Conservation (phyloP, 345 rosid genomes). For the Theobroma cacao region DNA sequence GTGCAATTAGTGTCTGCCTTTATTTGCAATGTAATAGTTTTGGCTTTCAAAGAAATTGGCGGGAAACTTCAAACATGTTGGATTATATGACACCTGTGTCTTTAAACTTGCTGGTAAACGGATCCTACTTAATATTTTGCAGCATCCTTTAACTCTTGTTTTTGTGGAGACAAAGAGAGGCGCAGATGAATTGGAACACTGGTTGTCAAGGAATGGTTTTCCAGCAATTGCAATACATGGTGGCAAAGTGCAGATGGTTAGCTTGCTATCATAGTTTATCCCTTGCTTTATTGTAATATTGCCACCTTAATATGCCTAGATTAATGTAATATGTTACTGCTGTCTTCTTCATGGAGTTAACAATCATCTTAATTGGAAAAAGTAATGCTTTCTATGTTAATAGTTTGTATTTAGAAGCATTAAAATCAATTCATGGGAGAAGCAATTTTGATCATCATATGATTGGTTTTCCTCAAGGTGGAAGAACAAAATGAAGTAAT, state of each 20-base stretch:
- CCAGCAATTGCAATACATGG: conserved; percentile 96
- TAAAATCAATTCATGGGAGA: conserved; percentile 34
- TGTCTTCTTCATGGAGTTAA: conserved; percentile 47
- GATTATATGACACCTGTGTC: background rate
- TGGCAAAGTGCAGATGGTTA: conserved; percentile 86
- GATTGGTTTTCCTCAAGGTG: background rate
- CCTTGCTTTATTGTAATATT: background rate
- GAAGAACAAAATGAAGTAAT: background rate
- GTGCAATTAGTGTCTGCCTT: conserved; percentile 29
- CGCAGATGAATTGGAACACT: conserved; percentile 85
- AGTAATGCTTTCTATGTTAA: conserved; percentile 37
- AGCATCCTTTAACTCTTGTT: conserved; percentile 91
- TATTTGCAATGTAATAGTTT: background rate
- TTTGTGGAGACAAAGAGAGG: conserved; percentile 99
- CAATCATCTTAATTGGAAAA: conserved; percentile 51
- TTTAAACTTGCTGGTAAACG: background rate
- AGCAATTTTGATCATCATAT: conserved; percentile 15
- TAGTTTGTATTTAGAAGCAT: background rate
- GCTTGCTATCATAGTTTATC: background rate
- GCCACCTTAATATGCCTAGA: background rate
- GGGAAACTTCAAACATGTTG: background rate
- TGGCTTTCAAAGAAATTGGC: background rate
- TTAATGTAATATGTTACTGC: conserved; percentile 29
- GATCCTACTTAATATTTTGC: conserved; percentile 24
- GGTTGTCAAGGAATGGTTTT: conserved; percentile 80